Conservation (phyloP, 352 stramenopile genomes). For the Blastocystis sp. region DNA sequence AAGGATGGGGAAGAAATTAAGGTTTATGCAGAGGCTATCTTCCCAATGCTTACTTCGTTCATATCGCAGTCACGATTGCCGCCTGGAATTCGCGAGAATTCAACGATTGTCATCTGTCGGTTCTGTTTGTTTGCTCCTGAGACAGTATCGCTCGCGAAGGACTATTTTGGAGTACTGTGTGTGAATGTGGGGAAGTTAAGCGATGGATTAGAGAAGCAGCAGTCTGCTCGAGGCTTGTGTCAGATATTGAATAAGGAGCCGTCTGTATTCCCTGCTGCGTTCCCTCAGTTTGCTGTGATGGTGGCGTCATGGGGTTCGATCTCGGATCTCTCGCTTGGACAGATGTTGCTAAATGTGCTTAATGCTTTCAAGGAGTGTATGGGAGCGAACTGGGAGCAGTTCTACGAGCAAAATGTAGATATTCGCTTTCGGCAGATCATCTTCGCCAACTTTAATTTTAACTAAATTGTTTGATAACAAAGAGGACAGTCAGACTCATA, state of each 20-base stretch:
- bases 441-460: background rate
- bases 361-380: background rate
- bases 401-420: background rate
- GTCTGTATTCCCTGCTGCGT: background rate
- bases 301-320: conserved; percentile 21
- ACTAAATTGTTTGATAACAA: background rate
- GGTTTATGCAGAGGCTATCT: background rate
- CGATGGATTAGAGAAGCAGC: background rate
- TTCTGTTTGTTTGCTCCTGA: background rate
- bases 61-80: background rate
- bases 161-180: background rate
- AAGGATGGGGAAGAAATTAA: background rate
- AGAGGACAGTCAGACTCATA: background rate
- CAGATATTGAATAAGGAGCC: background rate
- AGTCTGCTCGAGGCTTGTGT: background rate
- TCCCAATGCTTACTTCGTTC: background rate
- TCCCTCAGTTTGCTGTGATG: conserved; percentile 10
- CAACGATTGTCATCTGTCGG: background rate
- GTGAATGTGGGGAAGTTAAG: conserved; percentile 5
- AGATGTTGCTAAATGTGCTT: conserved; percentile 10
- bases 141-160: background rate
- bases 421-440: conserved; percentile 27
- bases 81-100: conserved; percentile 1
- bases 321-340: background rate
- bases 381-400: background rate